Evolutionary conservation across 2,329 filamentous ascomycete genomes (phyloP).

Genomic region (Fusarium sp.): DNA sequence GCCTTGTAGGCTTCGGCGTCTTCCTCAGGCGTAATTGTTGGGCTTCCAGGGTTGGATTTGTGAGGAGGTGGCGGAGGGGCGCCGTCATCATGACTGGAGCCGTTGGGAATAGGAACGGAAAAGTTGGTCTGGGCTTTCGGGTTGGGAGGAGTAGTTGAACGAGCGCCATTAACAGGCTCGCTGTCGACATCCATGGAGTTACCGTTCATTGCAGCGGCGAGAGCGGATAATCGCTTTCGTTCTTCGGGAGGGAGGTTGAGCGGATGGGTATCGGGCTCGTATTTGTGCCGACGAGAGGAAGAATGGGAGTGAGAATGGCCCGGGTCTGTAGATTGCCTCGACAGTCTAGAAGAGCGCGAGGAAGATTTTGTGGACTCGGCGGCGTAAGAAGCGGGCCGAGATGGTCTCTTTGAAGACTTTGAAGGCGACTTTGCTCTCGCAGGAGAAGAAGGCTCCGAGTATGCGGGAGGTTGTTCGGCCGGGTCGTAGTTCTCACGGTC

Average conservation of each 20-base stretch:
- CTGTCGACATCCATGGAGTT: conserved; percentile 81
- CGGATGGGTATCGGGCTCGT: conserved; percentile 79
- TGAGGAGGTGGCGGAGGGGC: conserved; percentile 76
- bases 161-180: conserved; percentile 60
- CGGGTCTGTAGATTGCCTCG: conserved; percentile 59
- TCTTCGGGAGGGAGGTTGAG: conserved; percentile 91
- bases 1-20: conserved; percentile 93
- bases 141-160: conserved; percentile 59
- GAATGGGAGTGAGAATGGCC: conserved; percentile 51
- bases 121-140: conserved; percentile 53
- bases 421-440: conserved; percentile 50
- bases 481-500: conserved; percentile 44
- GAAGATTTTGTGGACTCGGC: conserved; percentile 44
- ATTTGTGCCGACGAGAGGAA: conserved; percentile 59
- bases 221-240: conserved; percentile 75
- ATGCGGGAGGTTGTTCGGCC: conserved; percentile 42
- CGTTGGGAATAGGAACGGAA: conserved; percentile 62
- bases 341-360: conserved; percentile 55
- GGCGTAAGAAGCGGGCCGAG: conserved; percentile 44
- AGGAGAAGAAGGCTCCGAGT: conserved; percentile 49
- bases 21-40: conserved; percentile 63
- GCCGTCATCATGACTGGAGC: conserved; percentile 53
- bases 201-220: conserved; percentile 67
- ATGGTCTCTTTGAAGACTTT: conserved; percentile 45
- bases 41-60: conserved; percentile 68